phyloP scores from a whole-genome alignment of 2,329 filamentous ascomycete species.

The Sporothrix schenckii region DNA sequence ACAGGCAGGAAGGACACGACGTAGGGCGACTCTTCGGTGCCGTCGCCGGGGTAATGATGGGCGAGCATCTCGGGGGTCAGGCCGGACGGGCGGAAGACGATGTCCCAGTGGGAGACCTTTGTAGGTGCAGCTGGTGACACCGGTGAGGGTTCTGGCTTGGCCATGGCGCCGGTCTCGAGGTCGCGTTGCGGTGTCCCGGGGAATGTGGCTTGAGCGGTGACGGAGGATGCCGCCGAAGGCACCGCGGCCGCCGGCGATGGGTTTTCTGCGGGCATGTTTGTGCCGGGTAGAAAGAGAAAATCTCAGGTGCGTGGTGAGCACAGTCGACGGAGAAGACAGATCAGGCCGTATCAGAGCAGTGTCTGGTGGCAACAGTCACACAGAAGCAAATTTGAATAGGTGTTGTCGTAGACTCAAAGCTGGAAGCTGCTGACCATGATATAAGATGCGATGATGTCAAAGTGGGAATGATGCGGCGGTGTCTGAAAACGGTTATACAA shows the following conservation, averaged over 20 bases:
- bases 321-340: neutral
- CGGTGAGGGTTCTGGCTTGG: neutral
- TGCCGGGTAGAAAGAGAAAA: neutral
- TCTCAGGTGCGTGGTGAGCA: neutral
- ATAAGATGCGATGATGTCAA: neutral
- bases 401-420: neutral
- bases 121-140: constrained; percentile 30
- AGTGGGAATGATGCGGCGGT: neutral
- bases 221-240: constrained; percentile 25
- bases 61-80: constrained; percentile 61
- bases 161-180: constrained; percentile 22
- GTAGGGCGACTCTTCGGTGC: constrained; percentile 69
- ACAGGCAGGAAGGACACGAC: constrained; percentile 65
- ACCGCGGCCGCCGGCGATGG: neutral
- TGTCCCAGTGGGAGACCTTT: constrained; percentile 51
- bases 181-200: neutral
- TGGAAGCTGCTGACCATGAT: neutral
- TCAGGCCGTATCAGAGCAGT: neutral
- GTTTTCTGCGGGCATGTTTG: constrained; percentile 6
- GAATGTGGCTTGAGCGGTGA: constrained; percentile 6
- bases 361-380: neutral
- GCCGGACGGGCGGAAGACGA: constrained; percentile 61
- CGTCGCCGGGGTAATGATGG: constrained; percentile 60
- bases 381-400: neutral
- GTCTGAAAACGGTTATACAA: neutral